Evolutionary conservation across 768 basidiomycete species (phyloP).

Genomic region (Podaxis sp.): DNA sequence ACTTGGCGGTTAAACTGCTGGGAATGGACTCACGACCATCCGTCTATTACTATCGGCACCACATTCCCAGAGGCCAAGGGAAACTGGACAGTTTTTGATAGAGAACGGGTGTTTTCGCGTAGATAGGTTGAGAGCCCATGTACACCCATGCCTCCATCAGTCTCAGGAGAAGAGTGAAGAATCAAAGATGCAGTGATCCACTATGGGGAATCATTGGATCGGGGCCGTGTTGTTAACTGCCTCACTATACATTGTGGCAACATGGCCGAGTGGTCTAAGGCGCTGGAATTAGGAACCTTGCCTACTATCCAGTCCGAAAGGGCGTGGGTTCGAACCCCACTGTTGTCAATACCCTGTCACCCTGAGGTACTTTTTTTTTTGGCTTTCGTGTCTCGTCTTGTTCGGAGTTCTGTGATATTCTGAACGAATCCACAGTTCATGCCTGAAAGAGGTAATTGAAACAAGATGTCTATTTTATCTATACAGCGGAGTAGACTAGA

Average conservation of each 20-base stretch:
- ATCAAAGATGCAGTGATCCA: neutral
- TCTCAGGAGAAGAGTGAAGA: neutral
- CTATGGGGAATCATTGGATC: neutral
- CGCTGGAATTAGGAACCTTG: conserved; percentile 49
- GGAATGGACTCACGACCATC: conserved; percentile 73
- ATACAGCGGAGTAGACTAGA: conserved; percentile 9
- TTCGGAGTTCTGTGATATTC: no score
- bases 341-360: conserved; percentile 31
- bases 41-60: conserved; percentile 72
- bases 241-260: conserved; percentile 29
- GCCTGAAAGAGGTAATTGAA: neutral
- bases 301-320: conserved; percentile 38
- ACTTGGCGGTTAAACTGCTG: conserved; percentile 15
- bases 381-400: no score
- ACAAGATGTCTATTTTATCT: conserved; percentile 4
- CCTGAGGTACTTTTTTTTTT: no score
- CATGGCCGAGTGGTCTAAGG: conserved; percentile 64
- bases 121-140: conserved; percentile 55
- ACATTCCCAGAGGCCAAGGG: conserved; percentile 20
- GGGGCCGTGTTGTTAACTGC: neutral
- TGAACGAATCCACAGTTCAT: no score
- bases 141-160: conserved; percentile 42
- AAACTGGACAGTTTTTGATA: conserved; percentile 35
- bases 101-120: conserved; percentile 43
- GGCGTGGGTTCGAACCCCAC: conserved; percentile 47